Percentiles rank a stretch among this genome's conserved stretches.
phyloP scores from a whole-genome alignment of 129 eudicot genomes.

The Tagetes patula region DNA sequence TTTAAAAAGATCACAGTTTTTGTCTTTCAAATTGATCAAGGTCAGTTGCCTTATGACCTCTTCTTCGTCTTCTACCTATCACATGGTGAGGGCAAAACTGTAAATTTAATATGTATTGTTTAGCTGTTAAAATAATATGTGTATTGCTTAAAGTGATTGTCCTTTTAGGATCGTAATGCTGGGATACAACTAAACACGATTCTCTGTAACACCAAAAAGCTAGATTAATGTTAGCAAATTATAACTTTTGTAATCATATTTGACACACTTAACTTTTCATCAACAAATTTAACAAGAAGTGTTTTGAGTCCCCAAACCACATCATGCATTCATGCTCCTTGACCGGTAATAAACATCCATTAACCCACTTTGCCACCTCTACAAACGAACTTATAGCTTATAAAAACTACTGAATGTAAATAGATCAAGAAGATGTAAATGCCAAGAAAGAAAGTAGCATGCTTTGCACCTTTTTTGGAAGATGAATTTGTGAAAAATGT shows the following conservation, averaged over 20 bases:
- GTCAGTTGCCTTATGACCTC: constrained; percentile 55
- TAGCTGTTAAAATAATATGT: too few relatives aligned
- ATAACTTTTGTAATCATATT: neutral
- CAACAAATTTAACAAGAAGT: neutral
- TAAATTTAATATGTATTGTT: neutral
- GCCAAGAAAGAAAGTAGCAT: neutral
- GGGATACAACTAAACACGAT: neutral
- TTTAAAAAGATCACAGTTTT: constrained; percentile 69
- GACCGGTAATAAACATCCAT: neutral
- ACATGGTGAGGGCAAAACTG: neutral
- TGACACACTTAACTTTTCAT: neutral
- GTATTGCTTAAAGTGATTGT: neutral
- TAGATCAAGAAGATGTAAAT: neutral
- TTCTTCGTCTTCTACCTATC: constrained; percentile 56
- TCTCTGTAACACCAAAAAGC: neutral
- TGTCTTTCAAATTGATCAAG: constrained; percentile 68
- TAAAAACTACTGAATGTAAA: neutral
- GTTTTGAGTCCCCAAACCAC: neutral
- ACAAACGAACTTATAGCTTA: neutral
- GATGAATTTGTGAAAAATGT: neutral
- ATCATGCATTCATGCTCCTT: neutral
- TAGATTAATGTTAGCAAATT: neutral
- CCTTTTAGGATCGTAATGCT: neutral
- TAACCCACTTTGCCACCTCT: neutral
- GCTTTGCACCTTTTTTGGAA: neutral